Evolutionary conservation across 2,329 filamentous ascomycete species (phyloP).

Genomic region (Penicillium sp.): DNA sequence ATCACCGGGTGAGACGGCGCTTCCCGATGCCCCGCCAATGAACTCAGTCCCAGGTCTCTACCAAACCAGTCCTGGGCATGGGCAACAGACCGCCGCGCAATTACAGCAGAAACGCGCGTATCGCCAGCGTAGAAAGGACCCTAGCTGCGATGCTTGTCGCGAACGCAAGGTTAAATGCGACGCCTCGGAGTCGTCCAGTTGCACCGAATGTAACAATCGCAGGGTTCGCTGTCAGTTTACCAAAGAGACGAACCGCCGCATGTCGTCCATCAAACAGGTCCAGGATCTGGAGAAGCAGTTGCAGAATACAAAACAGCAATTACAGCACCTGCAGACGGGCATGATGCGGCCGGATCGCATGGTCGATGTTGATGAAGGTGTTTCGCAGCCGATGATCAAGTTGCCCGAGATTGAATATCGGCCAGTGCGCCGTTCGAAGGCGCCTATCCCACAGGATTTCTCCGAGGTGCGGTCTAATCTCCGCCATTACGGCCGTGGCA

Average conservation of each 20-base stretch:
- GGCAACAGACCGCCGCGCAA: slow-evolving; percentile 60
- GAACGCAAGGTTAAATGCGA: slow-evolving; percentile 85
- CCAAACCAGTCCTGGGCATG: slow-evolving; percentile 47
- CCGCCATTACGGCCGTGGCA: slow-evolving; percentile 69
- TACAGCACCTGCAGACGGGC: slow-evolving; percentile 68
- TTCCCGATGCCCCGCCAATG: slow-evolving; percentile 37
- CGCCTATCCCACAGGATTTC: slow-evolving; percentile 66
- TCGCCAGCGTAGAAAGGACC: slow-evolving; percentile 90
- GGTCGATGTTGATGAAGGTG: slow-evolving; percentile 45
- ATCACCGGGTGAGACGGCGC: slow-evolving; percentile 41
- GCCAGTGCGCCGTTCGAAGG: slow-evolving; percentile 63
- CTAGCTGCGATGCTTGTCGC: slow-evolving; percentile 94
- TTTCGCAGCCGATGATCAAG: slow-evolving; percentile 51
- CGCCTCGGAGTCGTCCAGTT: slow-evolving; percentile 92
- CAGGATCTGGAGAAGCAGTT: slow-evolving; percentile 95
- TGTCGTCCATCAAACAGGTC: slow-evolving; percentile 99
- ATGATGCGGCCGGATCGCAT: slow-evolving; percentile 53
- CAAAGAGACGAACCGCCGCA: slow-evolving; percentile 95
- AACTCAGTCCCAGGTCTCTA: slow-evolving; percentile 38
- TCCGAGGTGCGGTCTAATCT: slow-evolving; percentile 71
- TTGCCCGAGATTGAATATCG: slow-evolving; percentile 67
- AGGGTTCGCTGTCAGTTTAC: slow-evolving; percentile 98
- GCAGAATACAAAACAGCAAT: slow-evolving; percentile 74
- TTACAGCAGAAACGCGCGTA: slow-evolving; percentile 85
- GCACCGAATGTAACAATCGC: slow-evolving; percentile 93